Evolutionary conservation across 2,329 filamentous ascomycete species (phyloP).

Genomic region (Sclerotinia nivalis): DNA sequence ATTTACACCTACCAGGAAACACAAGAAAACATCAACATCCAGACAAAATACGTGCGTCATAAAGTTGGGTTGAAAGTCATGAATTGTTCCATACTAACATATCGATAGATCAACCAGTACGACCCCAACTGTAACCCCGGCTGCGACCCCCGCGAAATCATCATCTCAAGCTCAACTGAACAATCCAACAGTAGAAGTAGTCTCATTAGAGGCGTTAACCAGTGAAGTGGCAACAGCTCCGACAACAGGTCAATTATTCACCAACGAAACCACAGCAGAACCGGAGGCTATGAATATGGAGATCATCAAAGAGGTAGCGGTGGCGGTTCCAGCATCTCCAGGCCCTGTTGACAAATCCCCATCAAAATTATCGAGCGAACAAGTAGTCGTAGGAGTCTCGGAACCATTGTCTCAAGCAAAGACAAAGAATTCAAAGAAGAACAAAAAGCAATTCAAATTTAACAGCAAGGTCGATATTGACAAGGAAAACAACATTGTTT

Average conservation of each 20-base stretch:
- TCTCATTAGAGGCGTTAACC: background rate
- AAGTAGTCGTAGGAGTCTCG: background rate
- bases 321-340: background rate
- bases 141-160: conserved; percentile 10
- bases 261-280: background rate
- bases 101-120: conserved; percentile 13
- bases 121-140: conserved; percentile 14
- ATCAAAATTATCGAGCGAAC: background rate
- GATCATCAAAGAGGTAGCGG: background rate
- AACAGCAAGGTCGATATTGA: background rate
- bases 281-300: background rate
- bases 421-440: conserved; percentile 17
- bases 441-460: conserved; percentile 21
- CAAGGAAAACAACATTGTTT: background rate
- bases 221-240: background rate
- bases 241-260: background rate
- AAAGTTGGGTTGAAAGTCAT: background rate
- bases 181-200: background rate
- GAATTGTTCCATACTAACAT: conserved; percentile 2
- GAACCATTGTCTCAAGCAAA: conserved; percentile 12
- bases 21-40: conserved; percentile 20
- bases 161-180: background rate
- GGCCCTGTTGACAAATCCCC: background rate
- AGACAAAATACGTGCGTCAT: conserved; percentile 25
- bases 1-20: conserved; percentile 15